phyloP scores from a whole-genome alignment of 768 basidiomycete species.

The Pluteus cervinus region DNA sequence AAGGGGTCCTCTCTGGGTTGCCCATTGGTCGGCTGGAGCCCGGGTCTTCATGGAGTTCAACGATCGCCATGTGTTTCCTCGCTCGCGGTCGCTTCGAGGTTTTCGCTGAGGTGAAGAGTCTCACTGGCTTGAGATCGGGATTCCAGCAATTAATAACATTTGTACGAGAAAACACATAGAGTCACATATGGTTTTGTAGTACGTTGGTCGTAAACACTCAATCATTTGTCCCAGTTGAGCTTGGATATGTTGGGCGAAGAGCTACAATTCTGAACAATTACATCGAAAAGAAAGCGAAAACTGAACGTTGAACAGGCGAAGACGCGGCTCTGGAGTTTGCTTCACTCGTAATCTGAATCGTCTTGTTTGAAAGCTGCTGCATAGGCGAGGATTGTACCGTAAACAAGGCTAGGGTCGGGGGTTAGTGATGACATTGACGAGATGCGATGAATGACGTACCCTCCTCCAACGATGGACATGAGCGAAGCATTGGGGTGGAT shows the following conservation, averaged over 20 bases:
- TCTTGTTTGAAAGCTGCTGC: conserved; percentile 79
- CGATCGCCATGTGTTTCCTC: conserved; percentile 66
- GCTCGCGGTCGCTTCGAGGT: conserved; percentile 61
- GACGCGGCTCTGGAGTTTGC: conserved; percentile 1
- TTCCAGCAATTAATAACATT: too few relatives aligned
- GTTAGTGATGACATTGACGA: conserved; percentile 4
- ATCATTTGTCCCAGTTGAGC: too few relatives aligned
- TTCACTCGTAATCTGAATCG: conserved; percentile 73
- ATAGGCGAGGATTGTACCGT: conserved; percentile 87
- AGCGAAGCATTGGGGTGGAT: conserved; percentile 79
- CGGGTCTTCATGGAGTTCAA: conserved; percentile 45
- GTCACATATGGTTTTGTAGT: too few relatives aligned
- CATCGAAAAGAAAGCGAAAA: too few relatives aligned
- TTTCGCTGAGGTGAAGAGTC: conserved; percentile 34
- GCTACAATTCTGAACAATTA: too few relatives aligned
- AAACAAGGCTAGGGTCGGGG: conserved; percentile 54
- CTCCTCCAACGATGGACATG: conserved; percentile 95
- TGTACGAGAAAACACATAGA: too few relatives aligned
- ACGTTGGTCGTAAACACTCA: too few relatives aligned
- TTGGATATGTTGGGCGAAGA: too few relatives aligned
- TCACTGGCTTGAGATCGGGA: conserved; percentile 13
- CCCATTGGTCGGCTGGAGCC: conserved; percentile 55
- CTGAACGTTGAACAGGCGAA: conserved; percentile 2
- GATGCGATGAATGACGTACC: conserved; percentile 38
- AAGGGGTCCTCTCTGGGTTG: conserved; percentile 59